Percentiles rank a stretch among this genome's conserved stretches.
These are phyloP conservation scores for Musa troglodytarum DNA, from an alignment of 176 grass and related monocot genomes.

Conservation along the genomic window DNA sequence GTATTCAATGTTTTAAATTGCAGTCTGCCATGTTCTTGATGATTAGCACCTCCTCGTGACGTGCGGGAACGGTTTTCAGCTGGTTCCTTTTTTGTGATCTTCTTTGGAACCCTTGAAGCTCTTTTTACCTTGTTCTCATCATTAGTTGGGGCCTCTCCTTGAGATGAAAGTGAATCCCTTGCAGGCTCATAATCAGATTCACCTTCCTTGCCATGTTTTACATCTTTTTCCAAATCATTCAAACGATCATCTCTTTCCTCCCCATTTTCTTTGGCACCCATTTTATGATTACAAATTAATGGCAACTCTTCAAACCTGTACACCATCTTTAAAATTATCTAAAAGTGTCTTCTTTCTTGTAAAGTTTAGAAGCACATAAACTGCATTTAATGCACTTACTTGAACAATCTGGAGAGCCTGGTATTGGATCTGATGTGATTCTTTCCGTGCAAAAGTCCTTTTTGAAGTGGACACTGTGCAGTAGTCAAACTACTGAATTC, in stretches of 20 bases:
- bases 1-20: constrained; percentile 60
- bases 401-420: no score
- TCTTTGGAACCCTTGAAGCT: constrained; percentile 62
- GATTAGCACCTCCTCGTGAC: constrained; percentile 40
- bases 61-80: constrained; percentile 35
- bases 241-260: constrained; percentile 55
- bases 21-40: constrained; percentile 43
- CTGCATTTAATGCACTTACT: no score
- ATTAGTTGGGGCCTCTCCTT: constrained; percentile 43
- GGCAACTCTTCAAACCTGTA: constrained; percentile 21
- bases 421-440: no score
- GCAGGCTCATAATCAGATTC: constrained; percentile 56
- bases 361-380: no score
- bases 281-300: constrained; percentile 23
- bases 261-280: constrained; percentile 78
- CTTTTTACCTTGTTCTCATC: constrained; percentile 60
- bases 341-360: neutral
- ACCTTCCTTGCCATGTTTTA: constrained; percentile 49
- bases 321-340: neutral
- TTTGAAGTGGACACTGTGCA: no score
- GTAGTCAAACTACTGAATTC: no score
- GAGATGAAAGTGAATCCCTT: constrained; percentile 73
- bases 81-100: constrained; percentile 59
- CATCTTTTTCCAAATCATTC: constrained; percentile 39
- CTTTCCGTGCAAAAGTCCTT: no score